Evolutionary conservation across 306 rosid genomes (phyloP).

Genomic region (Vigna mungo): DNA sequence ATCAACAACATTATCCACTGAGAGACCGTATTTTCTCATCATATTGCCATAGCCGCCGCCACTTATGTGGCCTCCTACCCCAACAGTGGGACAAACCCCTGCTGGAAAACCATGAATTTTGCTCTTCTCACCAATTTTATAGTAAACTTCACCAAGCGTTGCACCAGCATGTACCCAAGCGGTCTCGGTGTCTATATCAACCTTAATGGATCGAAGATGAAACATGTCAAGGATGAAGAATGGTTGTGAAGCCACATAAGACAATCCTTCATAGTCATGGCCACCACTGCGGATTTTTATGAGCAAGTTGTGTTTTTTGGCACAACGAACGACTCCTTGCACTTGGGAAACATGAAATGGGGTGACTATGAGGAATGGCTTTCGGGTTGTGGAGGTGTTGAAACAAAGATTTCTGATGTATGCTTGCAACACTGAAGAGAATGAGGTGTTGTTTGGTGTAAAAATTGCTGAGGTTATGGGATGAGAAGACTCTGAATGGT

Average conservation of each 20-base stretch:
- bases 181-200: conserved; percentile 54
- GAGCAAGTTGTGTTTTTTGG: conserved; percentile 55
- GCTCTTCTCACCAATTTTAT: conserved; percentile 63
- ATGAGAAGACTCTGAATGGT: conserved; percentile 53
- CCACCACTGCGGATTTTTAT: conserved; percentile 81
- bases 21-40: conserved; percentile 73
- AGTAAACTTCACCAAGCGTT: conserved; percentile 69
- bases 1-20: conserved; percentile 70
- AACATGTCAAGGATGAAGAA: conserved; percentile 79
- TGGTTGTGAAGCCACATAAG: conserved; percentile 56
- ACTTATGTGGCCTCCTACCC: conserved; percentile 77
- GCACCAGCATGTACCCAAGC: conserved; percentile 77
- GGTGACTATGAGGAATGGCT: conserved; percentile 65
- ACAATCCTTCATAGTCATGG: conserved; percentile 72
- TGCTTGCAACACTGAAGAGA: conserved; percentile 55
- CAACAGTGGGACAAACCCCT: conserved; percentile 84
- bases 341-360: conserved; percentile 68
- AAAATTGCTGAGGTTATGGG: conserved; percentile 63
- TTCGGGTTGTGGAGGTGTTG: conserved; percentile 60
- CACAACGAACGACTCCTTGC: conserved; percentile 58
- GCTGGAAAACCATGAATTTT: conserved; percentile 70
- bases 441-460: conserved; percentile 56
- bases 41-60: conserved; percentile 83
- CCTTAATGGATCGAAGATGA: conserved; percentile 55
- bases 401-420: conserved; percentile 70